These are phyloP conservation scores for Schizosaccharomyces japonicus DNA, from an alignment of 805 yeast species.

Conservation along the genomic window DNA sequence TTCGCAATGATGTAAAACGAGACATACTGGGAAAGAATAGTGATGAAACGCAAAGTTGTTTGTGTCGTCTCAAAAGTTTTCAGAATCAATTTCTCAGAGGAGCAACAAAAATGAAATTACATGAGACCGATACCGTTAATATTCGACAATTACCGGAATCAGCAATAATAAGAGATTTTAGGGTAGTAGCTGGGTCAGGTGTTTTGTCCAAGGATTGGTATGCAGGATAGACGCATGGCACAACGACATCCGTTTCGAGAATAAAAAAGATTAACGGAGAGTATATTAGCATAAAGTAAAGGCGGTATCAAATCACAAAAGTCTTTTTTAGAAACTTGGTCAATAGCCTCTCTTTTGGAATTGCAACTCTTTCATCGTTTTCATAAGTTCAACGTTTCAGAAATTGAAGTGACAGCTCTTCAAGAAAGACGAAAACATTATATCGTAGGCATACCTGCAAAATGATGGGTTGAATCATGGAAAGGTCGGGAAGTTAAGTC, in stretches of 20 bases:
- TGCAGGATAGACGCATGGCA: constrained; percentile 30
- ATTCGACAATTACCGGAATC: constrained; percentile 38
- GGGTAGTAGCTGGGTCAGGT: constrained; percentile 53
- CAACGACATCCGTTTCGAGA: constrained; percentile 26
- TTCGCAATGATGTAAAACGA: constrained; percentile 43
- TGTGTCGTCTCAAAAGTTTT: constrained; percentile 57
- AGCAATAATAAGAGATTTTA: constrained; percentile 42
- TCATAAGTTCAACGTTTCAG: too few species aligned
- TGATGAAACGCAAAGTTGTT: constrained; percentile 42
- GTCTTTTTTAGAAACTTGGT: too few species aligned
- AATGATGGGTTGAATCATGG: too few species aligned
- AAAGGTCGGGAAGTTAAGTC: too few species aligned
- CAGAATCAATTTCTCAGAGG: constrained; percentile 67
- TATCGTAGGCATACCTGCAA: too few species aligned
- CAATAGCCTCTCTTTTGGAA: too few species aligned
- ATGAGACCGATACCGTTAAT: constrained; percentile 51
- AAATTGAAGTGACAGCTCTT: too few species aligned
- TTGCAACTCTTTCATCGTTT: too few species aligned
- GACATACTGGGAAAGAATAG: constrained; percentile 42
- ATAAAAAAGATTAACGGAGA: constrained; percentile 15
- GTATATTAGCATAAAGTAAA: too few species aligned
- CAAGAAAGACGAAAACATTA: too few species aligned
- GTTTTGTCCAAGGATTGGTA: constrained; percentile 25
- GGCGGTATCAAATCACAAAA: too few species aligned
- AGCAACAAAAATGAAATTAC: constrained; percentile 47